Base-by-base conservation (phyloP, 1,139 yeast species). In the Magnusiomyces tetraspermus region DNA sequence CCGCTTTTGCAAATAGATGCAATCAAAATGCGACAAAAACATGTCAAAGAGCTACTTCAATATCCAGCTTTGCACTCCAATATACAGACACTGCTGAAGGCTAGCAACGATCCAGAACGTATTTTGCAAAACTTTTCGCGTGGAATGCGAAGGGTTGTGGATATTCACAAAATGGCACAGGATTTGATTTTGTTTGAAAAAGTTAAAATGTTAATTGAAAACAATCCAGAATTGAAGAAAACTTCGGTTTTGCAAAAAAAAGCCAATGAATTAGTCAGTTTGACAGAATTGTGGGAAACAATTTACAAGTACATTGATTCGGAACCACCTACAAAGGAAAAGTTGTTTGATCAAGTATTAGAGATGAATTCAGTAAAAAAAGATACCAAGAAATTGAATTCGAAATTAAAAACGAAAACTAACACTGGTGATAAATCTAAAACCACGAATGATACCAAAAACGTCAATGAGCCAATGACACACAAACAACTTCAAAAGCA, bases 1-100 rank as follows among this genome's bases (percentile, higher is more conserved):
- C 99, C 99, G 0, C 75, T 86, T 0, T 73, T 85, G 3, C 78
- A 83, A 59, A 60, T 78, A 0, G 61, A 63, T 0, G 84, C 78
- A 56, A 80, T 92, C 24, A 66, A 67, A 24, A 61, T 66, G 21
- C 74, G 99, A 33, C 95, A 87, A 56, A 71, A 73, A 10, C 71
- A 81, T 48, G 94, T 90, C 0, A 66, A 71, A 13, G 65, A 76
- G 15, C 82, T 89, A 58, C 58, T 73, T 13, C 66, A 70, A 2
- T 71, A 79, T 53, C 63, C 67, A 0, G 58, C 63, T 0, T 64
- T 80, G 47, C 67, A 75, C 1, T 63, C 67, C 2, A 61, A 62
- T 1, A 48, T 80, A 1, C 53, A 64, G 1, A 55, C 59, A 2
- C 50, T 51, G 2, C 48, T 65, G 47, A 71, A 69, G 42, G 62